Evolutionary conservation across 2,329 filamentous ascomycete species (phyloP).

Genomic region (Beauveria australis): DNA sequence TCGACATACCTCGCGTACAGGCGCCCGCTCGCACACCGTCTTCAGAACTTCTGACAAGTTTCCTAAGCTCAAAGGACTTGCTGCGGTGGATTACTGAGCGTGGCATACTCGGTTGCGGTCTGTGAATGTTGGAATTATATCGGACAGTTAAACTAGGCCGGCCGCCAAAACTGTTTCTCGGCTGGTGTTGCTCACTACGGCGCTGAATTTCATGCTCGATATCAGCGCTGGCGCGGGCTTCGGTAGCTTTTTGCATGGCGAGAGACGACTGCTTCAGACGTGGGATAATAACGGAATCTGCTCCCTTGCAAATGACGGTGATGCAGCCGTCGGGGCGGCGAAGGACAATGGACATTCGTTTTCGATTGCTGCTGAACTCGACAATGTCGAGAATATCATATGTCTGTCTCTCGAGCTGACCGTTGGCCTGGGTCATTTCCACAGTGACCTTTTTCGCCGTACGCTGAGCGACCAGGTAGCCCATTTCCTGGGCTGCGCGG

Average conservation of each 20-base stretch:
- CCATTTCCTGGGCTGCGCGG: slow-evolving; percentile 75
- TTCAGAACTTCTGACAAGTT: slow-evolving; percentile 29
- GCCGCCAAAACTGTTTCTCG: slow-evolving; percentile 47
- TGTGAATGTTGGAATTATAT: slow-evolving; percentile 30
- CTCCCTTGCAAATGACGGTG: slow-evolving; percentile 82
- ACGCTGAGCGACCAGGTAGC: slow-evolving; percentile 67
- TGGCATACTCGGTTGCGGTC: slow-evolving; percentile 14
- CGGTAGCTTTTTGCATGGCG: slow-evolving; percentile 65
- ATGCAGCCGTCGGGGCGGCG: slow-evolving; percentile 78
- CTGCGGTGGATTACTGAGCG: slow-evolving; percentile 25
- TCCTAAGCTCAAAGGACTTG: slow-evolving; percentile 37
- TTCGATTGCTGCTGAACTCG: slow-evolving; percentile 82
- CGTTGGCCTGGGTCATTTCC: slow-evolving; percentile 30
- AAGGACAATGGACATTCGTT: slow-evolving; percentile 84
- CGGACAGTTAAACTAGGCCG: slow-evolving; percentile 44
- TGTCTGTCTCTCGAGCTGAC: slow-evolving; percentile 41
- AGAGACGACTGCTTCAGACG: slow-evolving; percentile 64
- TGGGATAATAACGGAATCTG: slow-evolving; percentile 75
- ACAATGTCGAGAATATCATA: slow-evolving; percentile 82
- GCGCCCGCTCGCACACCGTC: slow-evolving; percentile 30
- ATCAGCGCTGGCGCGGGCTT: slow-evolving; percentile 55
- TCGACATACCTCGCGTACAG: slow-evolving; percentile 37
- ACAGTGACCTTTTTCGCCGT: slow-evolving; percentile 61
- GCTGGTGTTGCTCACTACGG: slow-evolving; percentile 46
- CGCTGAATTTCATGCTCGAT: slow-evolving; percentile 48